Evolutionary conservation across 1,284 basidiomycete species (phyloP).

Genomic region (Naganishia sp.): DNA sequence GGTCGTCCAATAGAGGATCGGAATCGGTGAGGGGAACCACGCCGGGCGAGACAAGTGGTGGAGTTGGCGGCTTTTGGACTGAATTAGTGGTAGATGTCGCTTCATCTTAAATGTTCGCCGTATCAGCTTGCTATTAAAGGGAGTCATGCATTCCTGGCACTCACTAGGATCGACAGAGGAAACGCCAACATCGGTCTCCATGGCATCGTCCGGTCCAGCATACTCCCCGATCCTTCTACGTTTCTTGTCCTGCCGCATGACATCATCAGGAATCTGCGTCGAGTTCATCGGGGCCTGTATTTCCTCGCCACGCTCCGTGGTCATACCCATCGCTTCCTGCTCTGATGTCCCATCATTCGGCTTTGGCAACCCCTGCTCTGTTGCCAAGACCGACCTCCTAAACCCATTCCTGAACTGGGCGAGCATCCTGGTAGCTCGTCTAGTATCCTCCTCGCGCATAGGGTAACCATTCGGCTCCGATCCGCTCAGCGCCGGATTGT

Average conservation of each 20-base stretch:
- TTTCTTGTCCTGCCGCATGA: slow-evolving; percentile 9
- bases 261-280: too few species aligned
- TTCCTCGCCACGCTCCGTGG: too few species aligned
- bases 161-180: neutral
- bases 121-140: neutral
- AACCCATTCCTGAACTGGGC: too few species aligned
- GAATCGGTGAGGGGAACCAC: slow-evolving; percentile 29
- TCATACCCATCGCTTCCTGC: too few species aligned
- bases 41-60: slow-evolving; percentile 7
- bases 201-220: neutral
- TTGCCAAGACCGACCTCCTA: too few species aligned
- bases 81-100: neutral
- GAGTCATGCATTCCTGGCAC: neutral
- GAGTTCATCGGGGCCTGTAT: too few species aligned
- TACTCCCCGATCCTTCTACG: slow-evolving; percentile 14
- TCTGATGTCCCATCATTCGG: too few species aligned
- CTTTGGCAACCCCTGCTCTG: too few species aligned
- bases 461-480: neutral
- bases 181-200: neutral
- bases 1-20: slow-evolving; percentile 42
- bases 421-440: too few species aligned
- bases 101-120: neutral
- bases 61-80: neutral
- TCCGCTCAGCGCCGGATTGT: neutral
- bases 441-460: too few species aligned